phyloP scores from a whole-genome alignment of 1,139 yeast species.

The Hemisphaericaspora lyxosophila region DNA sequence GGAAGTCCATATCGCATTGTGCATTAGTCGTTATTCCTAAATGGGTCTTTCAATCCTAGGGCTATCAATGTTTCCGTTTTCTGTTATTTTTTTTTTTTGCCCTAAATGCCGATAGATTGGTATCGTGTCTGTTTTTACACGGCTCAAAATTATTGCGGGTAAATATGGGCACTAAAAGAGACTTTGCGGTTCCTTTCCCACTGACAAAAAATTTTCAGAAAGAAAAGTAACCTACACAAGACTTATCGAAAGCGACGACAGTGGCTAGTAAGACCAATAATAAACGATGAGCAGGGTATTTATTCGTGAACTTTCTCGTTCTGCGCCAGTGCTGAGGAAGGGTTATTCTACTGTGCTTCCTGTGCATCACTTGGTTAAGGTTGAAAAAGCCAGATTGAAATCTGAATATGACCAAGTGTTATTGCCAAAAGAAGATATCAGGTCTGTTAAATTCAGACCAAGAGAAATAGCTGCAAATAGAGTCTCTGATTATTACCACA shows the following conservation, averaged over 20 bases:
- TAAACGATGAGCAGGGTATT: slow-evolving; percentile 22
- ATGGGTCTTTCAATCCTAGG: no score
- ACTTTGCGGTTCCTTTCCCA: not conserved
- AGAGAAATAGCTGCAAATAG: slow-evolving; percentile 73
- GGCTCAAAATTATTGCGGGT: not conserved
- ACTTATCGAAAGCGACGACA: not conserved
- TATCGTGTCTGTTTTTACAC: no score
- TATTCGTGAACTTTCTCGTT: slow-evolving; percentile 48
- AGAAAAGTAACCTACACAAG: no score
- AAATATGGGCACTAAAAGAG: not conserved
- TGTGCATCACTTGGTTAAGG: slow-evolving; percentile 83
- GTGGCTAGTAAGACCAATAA: not conserved
- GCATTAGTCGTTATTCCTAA: no score
- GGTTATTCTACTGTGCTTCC: slow-evolving; percentile 84
- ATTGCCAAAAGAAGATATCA: slow-evolving; percentile 65
- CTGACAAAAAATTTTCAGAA: slow-evolving; percentile 8
- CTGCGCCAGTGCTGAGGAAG: slow-evolving; percentile 47
- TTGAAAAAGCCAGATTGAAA: slow-evolving; percentile 67
- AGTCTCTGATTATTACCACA: slow-evolving; percentile 71
- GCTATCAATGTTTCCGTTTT: no score
- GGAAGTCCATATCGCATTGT: slow-evolving; percentile 32
- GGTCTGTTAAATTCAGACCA: slow-evolving; percentile 78
- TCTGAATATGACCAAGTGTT: slow-evolving; percentile 69
- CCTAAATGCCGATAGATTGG: no score
- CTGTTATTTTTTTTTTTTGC: no score